Evolutionary conservation across 768 basidiomycete species (phyloP).

Genomic region (Boletus bicolor): DNA sequence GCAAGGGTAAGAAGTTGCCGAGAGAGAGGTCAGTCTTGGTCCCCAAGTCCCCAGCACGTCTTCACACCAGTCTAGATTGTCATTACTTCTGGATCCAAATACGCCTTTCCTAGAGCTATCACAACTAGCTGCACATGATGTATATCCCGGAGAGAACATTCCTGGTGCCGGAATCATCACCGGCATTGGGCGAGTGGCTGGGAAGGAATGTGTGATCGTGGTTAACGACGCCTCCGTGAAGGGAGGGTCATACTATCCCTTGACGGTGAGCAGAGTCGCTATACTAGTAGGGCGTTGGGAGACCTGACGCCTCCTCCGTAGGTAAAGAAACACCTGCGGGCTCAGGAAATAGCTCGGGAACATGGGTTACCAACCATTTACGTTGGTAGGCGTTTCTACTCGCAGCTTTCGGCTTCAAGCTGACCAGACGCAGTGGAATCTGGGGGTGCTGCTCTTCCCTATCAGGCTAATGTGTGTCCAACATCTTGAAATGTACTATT

Average conservation of each 20-base stretch:
- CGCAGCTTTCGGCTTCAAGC: background rate
- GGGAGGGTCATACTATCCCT: constrained; percentile 88
- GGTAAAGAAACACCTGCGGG: constrained; percentile 95
- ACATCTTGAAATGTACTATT: background rate
- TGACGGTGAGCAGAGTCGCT: constrained; percentile 52
- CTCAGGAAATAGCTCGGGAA: constrained; percentile 92
- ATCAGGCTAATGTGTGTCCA: constrained; percentile 70
- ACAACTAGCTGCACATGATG: constrained; percentile 79
- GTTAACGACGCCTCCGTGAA: constrained; percentile 96
- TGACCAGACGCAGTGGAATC: constrained; percentile 67
- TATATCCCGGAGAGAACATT: constrained; percentile 71
- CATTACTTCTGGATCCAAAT: constrained; percentile 74
- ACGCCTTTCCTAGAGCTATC: constrained; percentile 91
- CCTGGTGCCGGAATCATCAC: constrained; percentile 92
- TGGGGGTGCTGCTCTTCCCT: constrained; percentile 88
- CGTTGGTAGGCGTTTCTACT: constrained; percentile 55
- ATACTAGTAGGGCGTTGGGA: background rate
- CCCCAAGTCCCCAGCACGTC: background rate
- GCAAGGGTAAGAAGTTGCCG: constrained; percentile 78
- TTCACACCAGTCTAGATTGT: constrained; percentile 46
- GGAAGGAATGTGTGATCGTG: constrained; percentile 81
- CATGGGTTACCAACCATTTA: constrained; percentile 90
- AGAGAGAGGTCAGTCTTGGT: constrained; percentile 61
- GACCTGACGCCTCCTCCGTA: constrained; percentile 23
- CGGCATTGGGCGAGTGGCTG: constrained; percentile 75